A percentile compares a stretch with the other conserved stretches of the same genome.
Evolutionary conservation across 306 rosid species (phyloP).

Genomic region (Amphicarpaea edgeworthii): DNA sequence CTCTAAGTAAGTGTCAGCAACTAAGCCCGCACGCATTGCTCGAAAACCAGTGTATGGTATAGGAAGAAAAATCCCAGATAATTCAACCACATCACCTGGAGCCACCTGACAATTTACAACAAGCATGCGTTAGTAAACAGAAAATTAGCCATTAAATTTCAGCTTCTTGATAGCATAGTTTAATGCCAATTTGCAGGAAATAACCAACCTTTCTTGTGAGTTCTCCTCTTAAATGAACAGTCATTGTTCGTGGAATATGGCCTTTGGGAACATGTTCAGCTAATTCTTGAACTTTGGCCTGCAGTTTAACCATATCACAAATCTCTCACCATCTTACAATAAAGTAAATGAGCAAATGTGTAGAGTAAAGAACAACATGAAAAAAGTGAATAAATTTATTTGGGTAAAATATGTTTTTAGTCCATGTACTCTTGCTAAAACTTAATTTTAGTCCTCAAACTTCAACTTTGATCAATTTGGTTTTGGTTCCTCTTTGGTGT

Average conservation of each 20-base stretch:
- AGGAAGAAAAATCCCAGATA: slow-evolving; percentile 98
- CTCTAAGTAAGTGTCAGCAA: slow-evolving; percentile 97
- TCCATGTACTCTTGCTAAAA: too few relatives aligned
- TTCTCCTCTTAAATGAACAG: slow-evolving; percentile 97
- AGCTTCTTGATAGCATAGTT: slow-evolving; percentile 39
- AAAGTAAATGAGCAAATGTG: slow-evolving; percentile 26
- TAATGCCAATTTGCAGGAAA: slow-evolving; percentile 40
- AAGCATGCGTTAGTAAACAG: slow-evolving; percentile 30
- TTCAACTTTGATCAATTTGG: too few relatives aligned
- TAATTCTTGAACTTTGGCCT: slow-evolving; percentile 98
- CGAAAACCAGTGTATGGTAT: slow-evolving; percentile 89
- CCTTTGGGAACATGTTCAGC: slow-evolving; percentile 99
- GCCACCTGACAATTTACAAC: slow-evolving; percentile 68
- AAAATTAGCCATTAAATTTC: slow-evolving; percentile 23
- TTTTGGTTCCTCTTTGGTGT: too few relatives aligned
- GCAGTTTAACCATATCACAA: slow-evolving; percentile 54
- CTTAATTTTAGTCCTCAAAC: too few relatives aligned
- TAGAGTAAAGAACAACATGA: neutral
- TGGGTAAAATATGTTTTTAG: too few relatives aligned
- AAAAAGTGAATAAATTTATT: slow-evolving; percentile 19
- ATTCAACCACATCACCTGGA: slow-evolving; percentile 95
- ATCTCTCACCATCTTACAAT: neutral
- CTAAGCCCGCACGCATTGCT: slow-evolving; percentile 98
- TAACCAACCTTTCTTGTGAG: slow-evolving; percentile 90
- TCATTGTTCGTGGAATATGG: slow-evolving; percentile 95